Conservation (phyloP, 805 yeast genomes). For the Starmerella bacillaris region DNA sequence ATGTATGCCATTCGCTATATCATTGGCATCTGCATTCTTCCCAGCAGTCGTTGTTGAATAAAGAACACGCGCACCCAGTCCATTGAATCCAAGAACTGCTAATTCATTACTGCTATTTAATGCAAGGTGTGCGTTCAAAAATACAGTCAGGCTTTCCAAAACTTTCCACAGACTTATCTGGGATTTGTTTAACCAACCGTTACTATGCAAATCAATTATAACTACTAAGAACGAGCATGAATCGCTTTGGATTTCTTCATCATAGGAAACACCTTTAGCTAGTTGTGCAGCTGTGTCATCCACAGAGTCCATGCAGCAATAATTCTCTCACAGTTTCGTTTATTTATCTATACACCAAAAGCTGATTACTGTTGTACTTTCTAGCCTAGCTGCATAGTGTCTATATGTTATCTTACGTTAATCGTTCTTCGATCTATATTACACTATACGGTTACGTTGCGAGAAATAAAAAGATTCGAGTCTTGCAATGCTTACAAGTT, state of each 20-base stretch:
- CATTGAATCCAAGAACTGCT: conserved; percentile 60
- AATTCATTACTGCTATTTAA: conserved; percentile 70
- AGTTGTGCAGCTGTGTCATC: conserved; percentile 22
- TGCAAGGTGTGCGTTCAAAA: conserved; percentile 74
- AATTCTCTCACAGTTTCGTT: no score
- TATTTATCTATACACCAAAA: no score
- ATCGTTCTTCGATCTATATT: no score
- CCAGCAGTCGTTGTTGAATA: conserved; percentile 33
- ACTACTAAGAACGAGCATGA: conserved; percentile 65
- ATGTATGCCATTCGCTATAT: neutral
- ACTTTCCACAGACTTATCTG: conserved; percentile 34
- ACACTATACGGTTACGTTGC: no score
- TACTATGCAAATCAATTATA: conserved; percentile 59
- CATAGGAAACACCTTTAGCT: conserved; percentile 8
- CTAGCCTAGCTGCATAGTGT: no score
- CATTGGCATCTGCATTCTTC: neutral
- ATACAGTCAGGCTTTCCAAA: conserved; percentile 49
- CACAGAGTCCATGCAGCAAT: conserved; percentile 21
- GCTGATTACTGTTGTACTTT: no score
- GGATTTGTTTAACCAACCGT: conserved; percentile 35
- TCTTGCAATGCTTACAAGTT: no score
- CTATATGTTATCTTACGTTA: no score
- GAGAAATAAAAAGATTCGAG: no score
- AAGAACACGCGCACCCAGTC: conserved; percentile 47
- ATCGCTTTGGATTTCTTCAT: conserved; percentile 30